Evolutionary conservation across 306 rosid species (phyloP), one percentile per base, ranked within the genome.

Genomic region (Quercus alba): DNA sequence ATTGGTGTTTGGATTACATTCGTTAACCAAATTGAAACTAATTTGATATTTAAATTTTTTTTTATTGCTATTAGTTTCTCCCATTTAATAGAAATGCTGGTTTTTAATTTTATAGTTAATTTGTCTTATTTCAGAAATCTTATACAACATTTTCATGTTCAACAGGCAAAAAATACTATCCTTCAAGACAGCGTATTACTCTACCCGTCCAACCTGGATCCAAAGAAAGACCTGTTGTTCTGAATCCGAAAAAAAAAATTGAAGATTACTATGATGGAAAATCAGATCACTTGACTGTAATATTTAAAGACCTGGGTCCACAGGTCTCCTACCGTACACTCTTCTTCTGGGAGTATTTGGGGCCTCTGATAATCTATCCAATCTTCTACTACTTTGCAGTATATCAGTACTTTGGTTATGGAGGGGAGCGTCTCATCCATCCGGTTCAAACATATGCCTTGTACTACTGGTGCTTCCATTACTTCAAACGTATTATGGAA

Each of bases 391-490:
- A 83, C 85, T 84, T 89, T 83, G 90, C 91, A n/a, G 97, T 93
- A 52, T 96, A 96, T 70, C 19, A 82, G 81, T 89, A 56, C 64
- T 85, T 96, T 5, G 97, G 98, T 31, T 88, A 87, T 88, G 84
- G 91, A 78, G 89, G 84, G 14, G 97, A 90, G 64, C 98, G 89
- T 21, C 86, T 82, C 85, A 85, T 90, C 87, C 92, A 75, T 33
- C 94, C 94, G 0, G 96, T 87, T 80, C 99, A 96, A 86, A 93
- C 98, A 20, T 93, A 91, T 80, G 99, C 99, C 52, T 6, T 96
- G 76, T 91, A 88, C 91, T 96, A 96, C 78, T 96, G 97, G 98
- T 93, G 98, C 70, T 91, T 96, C 90, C 99, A 93, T 73, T 96
- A 96, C 76, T 86, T 89, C 84, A 96, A 95, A 82, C 90, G 98